A percentile compares a stretch with the other conserved stretches of the same genome.
These are phyloP conservation scores for Nicotiana attenuata DNA, from an alignment of 257 asterid species.

Conservation along the genomic window DNA sequence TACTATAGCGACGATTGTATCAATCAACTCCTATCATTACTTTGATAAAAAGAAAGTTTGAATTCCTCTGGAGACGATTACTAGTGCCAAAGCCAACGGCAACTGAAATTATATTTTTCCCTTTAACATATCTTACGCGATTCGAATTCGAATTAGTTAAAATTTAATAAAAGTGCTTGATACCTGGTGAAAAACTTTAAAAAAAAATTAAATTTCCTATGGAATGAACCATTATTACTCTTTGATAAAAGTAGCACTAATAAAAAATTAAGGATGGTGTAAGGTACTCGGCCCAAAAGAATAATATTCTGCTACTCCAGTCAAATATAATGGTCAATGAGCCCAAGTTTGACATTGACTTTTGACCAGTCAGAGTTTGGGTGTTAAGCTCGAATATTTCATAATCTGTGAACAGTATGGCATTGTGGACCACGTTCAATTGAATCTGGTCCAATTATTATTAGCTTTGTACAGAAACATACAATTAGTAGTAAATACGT, in stretches of 20 bases:
- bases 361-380: not conserved
- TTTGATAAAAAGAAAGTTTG: too few relatives aligned
- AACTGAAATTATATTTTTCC: too few relatives aligned
- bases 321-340: not conserved
- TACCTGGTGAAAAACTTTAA: too few relatives aligned
- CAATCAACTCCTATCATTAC: not conserved
- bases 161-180: too few relatives aligned
- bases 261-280: not conserved
- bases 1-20: not conserved
- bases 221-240: too few relatives aligned
- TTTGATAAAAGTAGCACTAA: not conserved
- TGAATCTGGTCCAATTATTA: not conserved
- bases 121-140: too few relatives aligned
- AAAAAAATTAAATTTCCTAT: too few relatives aligned
- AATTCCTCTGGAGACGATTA: too few relatives aligned
- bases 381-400: constrained; percentile 9
- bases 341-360: constrained; percentile 9
- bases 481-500: not conserved
- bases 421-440: not conserved
- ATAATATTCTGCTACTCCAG: not conserved
- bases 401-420: not conserved
- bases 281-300: not conserved
- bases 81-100: too few relatives aligned
- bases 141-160: too few relatives aligned
- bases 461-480: not conserved